A percentile compares a stretch with the other conserved stretches of the same genome.
Conservation (phyloP, 2,329 filamentous ascomycete species). For the Aspergillus chevalieri region DNA sequence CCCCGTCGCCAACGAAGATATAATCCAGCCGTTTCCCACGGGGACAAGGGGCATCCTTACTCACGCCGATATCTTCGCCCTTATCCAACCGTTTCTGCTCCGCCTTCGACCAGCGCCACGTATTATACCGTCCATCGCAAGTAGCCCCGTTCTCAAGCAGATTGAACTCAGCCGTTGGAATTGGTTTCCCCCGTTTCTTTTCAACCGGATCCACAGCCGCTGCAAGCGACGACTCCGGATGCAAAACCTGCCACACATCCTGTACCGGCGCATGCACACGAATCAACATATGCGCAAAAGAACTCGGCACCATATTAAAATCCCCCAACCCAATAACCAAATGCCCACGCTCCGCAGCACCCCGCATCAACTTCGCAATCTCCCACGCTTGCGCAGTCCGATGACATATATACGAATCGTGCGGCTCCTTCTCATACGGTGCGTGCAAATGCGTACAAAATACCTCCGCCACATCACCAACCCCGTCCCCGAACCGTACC, state of each 20-base stretch:
- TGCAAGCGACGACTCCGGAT: constrained; percentile 78
- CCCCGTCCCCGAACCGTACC: constrained; percentile 62
- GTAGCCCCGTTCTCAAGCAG: constrained; percentile 76
- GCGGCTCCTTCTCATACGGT: constrained; percentile 71
- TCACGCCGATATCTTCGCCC: constrained; percentile 58
- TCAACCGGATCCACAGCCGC: constrained; percentile 63
- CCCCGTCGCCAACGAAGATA: constrained; percentile 68
- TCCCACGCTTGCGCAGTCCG: constrained; percentile 92
- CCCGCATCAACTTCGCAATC: constrained; percentile 79
- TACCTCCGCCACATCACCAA: constrained; percentile 69
- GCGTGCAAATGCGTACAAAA: constrained; percentile 92
- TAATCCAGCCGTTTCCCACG: constrained; percentile 88
- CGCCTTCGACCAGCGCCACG: constrained; percentile 79
- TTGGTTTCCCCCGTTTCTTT: constrained; percentile 56
- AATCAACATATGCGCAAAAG: constrained; percentile 76
- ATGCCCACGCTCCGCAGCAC: constrained; percentile 71
- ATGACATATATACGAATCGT: constrained; percentile 85
- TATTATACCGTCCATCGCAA: constrained; percentile 80
- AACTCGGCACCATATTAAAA: constrained; percentile 93
- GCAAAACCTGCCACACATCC: constrained; percentile 78
- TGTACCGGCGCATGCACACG: constrained; percentile 68
- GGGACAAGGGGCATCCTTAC: constrained; percentile 62
- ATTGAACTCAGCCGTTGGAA: constrained; percentile 74
- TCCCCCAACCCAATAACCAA: constrained; percentile 83
- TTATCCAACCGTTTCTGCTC: constrained; percentile 63